Evolutionary conservation across 2,329 filamentous ascomycete genomes (phyloP), one percentile per base, ranked within the genome.

Genomic region (Cytospora leucostoma): DNA sequence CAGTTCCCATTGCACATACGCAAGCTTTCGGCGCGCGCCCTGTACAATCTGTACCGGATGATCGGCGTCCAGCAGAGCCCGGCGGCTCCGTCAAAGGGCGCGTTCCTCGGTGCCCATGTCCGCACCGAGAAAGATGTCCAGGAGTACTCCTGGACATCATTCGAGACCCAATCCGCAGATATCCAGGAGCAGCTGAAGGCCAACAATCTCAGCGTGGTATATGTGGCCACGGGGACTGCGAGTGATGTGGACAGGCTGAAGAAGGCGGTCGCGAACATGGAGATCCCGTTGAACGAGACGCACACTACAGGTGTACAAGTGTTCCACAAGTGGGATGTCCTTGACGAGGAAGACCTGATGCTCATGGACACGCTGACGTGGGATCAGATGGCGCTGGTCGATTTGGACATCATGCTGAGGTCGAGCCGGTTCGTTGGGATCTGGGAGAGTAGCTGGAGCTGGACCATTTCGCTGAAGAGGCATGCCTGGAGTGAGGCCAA

Each of bases 401-500:
- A 65, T 34, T 53, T 65, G 13, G 64, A 65, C 38, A 63, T 65
- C 37, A 65, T 65, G 64, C 52, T 63, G 32, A 52, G 64, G n/a
- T 61, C 64, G 8, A 63, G 56, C 37, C 56, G 38, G n/a, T 65
- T 65, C 38, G 64, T 63, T 51, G 64, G 64, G 51, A 65, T 65
- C 52, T 65, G 64, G 64, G 61, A 65, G 56, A 65, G 64, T 49
- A 65, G 64, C 44, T 65, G 64, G 64, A 53, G 60, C 37, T 65
- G 64, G 64, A 63, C 61, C 44, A 65, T 65, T 11, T 32, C 60
- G 1, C 61, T 65, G 44, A 65, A 57, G 64, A 63, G 64, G 21
- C 60, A 65, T 17, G 56, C 57, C 7, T 65, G 61, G 61, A 60
- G 56, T 21, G 40, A 56, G 12, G 33, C 11, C 33, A 33, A 57